Base-by-base conservation (phyloP, 1,139 yeast species). In the Taphrina confusa region DNA sequence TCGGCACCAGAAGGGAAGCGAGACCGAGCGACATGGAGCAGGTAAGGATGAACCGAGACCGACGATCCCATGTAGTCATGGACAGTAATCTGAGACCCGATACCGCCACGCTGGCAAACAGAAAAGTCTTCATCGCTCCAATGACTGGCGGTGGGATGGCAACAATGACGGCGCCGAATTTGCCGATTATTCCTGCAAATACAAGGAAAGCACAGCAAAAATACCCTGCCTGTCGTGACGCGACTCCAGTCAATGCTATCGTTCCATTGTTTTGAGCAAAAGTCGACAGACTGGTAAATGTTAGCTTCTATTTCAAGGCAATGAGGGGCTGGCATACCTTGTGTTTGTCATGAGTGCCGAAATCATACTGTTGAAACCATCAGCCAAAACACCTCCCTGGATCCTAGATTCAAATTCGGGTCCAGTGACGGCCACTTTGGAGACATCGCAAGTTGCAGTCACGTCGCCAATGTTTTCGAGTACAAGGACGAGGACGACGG, bases 221-320 rank as follows among this genome's bases (percentile, higher is more conserved):
- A 75, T 85, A 86, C 49, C 96, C 97, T 33, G 85, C 96, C 47
- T 79, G 77, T 73, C 94, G 80, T 68, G 85, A 84, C 60, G 96
- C 96, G 75, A 95, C 88, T 71, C 87, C 88, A 57, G 96, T 89
- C 70, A 89, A 79, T 40, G 95, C 84, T 66, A 90, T 88, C 64
- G 89, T 95, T 76, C 96, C 96, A 71, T 90, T 90, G 74, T 89
- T 90, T 73, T 89, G 96, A 12, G 96, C 96, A 76, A 89, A 89
- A 0, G 92, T 85, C 14, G 92, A 83, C 2, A 30, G 37, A 42
- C 31, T 42, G 25, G 12, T n/a, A 18, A 12, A 9, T 2, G 27
- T 20, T 18, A 22, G 28, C 9, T 12, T 30, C 33, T 16, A 8
- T 11, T 4, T 89, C 89, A 74, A 89, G 89, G 73, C 89, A 96